Base-by-base conservation (phyloP, 805 yeast genomes). In the Hyphopichia homilentoma region DNA sequence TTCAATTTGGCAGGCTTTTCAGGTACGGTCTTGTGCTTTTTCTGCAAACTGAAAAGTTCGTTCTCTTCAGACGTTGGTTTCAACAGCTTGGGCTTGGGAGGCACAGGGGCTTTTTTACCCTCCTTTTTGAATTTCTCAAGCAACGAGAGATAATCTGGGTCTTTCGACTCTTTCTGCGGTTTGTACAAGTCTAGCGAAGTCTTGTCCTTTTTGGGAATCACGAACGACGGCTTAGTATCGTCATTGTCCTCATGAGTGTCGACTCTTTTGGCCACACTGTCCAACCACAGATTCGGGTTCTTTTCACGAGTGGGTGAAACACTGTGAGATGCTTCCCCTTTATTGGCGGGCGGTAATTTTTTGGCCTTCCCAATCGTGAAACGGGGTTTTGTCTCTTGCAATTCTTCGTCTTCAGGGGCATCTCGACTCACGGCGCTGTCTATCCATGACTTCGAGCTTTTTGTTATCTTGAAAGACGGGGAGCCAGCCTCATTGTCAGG, bases 191-290 rank as follows among this genome's bases (percentile, higher is more conserved):
- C 22, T 11, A 20, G 11, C 7, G 22, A 20, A 8, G 22, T 20
- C 9, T 11, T 11, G 12, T 13, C 15, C 34, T 35, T 4, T 34
- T 38, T 11, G 37, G 43, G 13, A 39, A 36, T 16, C 16, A 31
- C 32, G 16, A 39, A 31, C 2, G 48, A 40, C 7, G 45, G 44
- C 15, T 41, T 43, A 8, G 30, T 20, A 3, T 32, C 30, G 8
- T 12, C n/a, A 18, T 27, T 18, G 11, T 27, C 16, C n/a, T 27
- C 23, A 7, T 15, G 12, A 11, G 39, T 6, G 13, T 29, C 28
- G 6, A 9, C 21, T 24, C 22, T 31, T 18, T 31, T 18, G 6
- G 29, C 30, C 1, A 16, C 15, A 12, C 41, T 40, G 17, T 21
- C 29, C 16, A 32, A 40, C 44, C 34, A 38, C 33, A 13, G 39